These are phyloP conservation scores for Gossypium armourianum DNA, from an alignment of 441 rosid species.

Conservation along the genomic window DNA sequence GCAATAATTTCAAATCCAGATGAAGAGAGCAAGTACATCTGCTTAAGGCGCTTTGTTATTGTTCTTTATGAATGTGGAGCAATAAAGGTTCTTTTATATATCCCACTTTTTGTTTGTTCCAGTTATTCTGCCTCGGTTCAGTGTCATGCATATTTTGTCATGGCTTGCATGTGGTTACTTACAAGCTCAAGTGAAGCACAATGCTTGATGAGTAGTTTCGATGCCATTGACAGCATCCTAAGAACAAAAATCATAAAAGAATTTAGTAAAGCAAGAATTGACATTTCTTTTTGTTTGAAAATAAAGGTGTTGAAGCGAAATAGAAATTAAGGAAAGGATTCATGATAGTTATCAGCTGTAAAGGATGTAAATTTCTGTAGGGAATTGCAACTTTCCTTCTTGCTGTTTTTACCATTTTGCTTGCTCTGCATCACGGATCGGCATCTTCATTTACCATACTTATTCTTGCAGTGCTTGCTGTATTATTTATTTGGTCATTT, in stretches of 20 bases:
- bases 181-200: neutral
- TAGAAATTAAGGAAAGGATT: neutral
- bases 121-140: neutral
- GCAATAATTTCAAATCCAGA: constrained; percentile 95
- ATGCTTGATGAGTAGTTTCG: neutral
- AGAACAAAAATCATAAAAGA: neutral
- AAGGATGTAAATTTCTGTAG: neutral
- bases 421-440: neutral
- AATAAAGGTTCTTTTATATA: constrained; percentile 48
- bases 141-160: neutral
- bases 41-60: constrained; percentile 82
- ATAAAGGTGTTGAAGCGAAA: neutral
- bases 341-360: neutral
- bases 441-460: neutral
- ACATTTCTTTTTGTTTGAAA: neutral
- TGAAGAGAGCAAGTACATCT: constrained; percentile 86
- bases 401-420: neutral
- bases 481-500: neutral
- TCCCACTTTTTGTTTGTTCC: neutral
- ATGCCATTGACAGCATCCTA: constrained; percentile 3
- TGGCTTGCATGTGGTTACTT: neutral
- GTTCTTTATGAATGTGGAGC: constrained; percentile 80
- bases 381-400: neutral
- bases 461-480: neutral
- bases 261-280: constrained; percentile 3